These are phyloP conservation scores for Saccharomyces hybrid DNA, from an alignment of 1,139 yeast genomes.

Conservation along the genomic window DNA sequence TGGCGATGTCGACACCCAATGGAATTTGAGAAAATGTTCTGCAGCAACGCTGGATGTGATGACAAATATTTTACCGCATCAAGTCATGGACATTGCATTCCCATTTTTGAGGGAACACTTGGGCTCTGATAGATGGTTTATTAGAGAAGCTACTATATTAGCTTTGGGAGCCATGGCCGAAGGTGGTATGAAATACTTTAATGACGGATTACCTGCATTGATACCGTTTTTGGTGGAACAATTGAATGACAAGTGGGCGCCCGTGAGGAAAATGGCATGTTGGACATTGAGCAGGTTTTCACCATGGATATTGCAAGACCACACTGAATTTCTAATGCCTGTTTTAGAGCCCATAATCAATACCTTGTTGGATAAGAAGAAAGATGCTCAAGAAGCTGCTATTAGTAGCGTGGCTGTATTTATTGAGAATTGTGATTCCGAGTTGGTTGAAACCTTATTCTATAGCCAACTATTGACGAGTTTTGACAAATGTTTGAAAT, in stretches of 20 bases:
- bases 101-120: slow-evolving; percentile 72
- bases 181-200: slow-evolving; percentile 69
- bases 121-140: slow-evolving; percentile 69
- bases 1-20: slow-evolving; percentile 44
- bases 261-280: slow-evolving; percentile 87
- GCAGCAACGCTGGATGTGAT: slow-evolving; percentile 87
- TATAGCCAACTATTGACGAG: slow-evolving; percentile 61
- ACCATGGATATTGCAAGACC: slow-evolving; percentile 69
- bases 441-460: slow-evolving; percentile 44
- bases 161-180: slow-evolving; percentile 94
- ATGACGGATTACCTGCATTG: slow-evolving; percentile 66
- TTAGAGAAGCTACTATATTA: slow-evolving; percentile 84
- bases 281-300: slow-evolving; percentile 91
- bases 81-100: slow-evolving; percentile 57
- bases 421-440: slow-evolving; percentile 66
- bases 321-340: slow-evolving; percentile 63
- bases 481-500: slow-evolving; percentile 63
- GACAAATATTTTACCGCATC: slow-evolving; percentile 59
- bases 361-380: slow-evolving; percentile 74
- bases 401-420: slow-evolving; percentile 80
- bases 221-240: slow-evolving; percentile 82
- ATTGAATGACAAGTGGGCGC: slow-evolving; percentile 65
- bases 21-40: slow-evolving; percentile 89
- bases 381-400: slow-evolving; percentile 91
- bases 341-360: slow-evolving; percentile 68